Conservation (phyloP, 208 protist species). For the Crithidia sp. region DNA sequence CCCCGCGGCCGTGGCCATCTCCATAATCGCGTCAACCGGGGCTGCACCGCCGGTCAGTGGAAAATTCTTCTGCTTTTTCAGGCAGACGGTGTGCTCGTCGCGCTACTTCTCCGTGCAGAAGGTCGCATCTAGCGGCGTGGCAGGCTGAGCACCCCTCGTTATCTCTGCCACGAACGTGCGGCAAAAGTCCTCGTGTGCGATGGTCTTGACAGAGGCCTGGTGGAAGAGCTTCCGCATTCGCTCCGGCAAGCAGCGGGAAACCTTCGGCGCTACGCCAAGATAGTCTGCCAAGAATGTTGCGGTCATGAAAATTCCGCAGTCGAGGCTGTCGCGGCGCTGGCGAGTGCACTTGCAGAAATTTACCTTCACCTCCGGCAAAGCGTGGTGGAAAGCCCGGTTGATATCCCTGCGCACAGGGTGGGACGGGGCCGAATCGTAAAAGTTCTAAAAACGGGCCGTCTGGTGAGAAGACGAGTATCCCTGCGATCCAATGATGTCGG, state of each 20-base stretch:
- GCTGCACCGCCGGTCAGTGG: no score
- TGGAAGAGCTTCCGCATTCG: not conserved
- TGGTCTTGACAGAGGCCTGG: not conserved
- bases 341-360: not conserved
- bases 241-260: not conserved
- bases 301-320: not conserved
- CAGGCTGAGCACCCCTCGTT: not conserved
- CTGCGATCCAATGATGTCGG: not conserved
- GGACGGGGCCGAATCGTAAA: not conserved
- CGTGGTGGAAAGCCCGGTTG: not conserved
- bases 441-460: not conserved
- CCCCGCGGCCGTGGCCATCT: no score
- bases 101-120: not conserved
- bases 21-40: no score
- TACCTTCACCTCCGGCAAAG: not conserved
- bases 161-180: not conserved
- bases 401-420: not conserved
- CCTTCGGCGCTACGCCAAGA: not conserved
- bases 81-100: not conserved
- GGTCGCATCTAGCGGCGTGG: not conserved
- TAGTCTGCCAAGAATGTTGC: not conserved
- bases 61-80: not conserved
- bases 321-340: not conserved
- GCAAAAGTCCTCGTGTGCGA: not conserved
- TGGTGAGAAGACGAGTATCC: not conserved